Base-by-base conservation (phyloP, 371 early-diverging fungal genomes). In the Lichtheimia hyalospora region DNA sequence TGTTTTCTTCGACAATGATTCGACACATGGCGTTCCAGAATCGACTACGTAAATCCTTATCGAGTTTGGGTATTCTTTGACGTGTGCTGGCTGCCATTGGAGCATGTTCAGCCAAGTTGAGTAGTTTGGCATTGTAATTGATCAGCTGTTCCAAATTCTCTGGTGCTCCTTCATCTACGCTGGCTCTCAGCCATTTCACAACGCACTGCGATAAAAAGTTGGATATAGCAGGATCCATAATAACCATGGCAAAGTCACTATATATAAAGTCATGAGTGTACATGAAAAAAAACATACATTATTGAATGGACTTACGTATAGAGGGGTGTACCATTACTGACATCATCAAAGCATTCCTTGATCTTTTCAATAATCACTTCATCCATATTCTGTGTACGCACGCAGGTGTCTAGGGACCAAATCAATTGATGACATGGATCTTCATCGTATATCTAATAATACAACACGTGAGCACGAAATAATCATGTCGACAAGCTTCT, bases 331-430 rank as follows among this genome's bases (percentile, higher is more conserved):
- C 70, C 81, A 41, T 70, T 68, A 51, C 67, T 73, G 4, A 86
- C 76, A 24, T 74, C 69, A 55, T 89, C 87, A 73, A 90, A 89
- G 56, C 82, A 90, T 53, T 77, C 78, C 52, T 84, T 83, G 28
- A 90, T 82, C 41, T 87, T 85, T 41, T 71, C 73, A 5, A 87
- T 81, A 49, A 87, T 84, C 2, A 73, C 66, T 16, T 85, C 83
- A 66, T 90, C 88, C 87, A 89, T 83, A 18, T 71, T 74, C 58
- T 86, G 82, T 48, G 79, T 84, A 18, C 77, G 80, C 15, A 86
- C 80, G 53, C 88, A 88, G 10, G 84, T 89, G 63, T 90, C 89
- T 27, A 90, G 67, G 16, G 84, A 80, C 86, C 87, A 86, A 12
- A 84, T 86, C 20, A 90, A 67, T 15, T 74, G 77, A 59, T 86